phyloP scores from a whole-genome alignment of 1,139 yeast genomes.

The Debaryomycetaceae sp. region DNA sequence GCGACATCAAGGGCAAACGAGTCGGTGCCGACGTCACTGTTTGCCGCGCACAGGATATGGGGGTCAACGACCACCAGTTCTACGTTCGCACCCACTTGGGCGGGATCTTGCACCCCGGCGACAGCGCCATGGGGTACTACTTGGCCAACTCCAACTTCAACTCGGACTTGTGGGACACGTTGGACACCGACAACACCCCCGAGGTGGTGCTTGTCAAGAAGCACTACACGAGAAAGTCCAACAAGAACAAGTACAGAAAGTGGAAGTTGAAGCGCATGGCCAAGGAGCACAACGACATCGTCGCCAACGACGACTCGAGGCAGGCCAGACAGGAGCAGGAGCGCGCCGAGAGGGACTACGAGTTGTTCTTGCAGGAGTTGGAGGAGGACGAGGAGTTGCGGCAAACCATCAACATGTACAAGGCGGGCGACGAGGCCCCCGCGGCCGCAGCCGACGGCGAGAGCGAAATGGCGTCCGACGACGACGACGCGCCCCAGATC shows the following conservation, averaged over 20 bases:
- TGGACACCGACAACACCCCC: conserved; percentile 63
- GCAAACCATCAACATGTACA: conserved; percentile 84
- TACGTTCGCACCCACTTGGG: conserved; percentile 89
- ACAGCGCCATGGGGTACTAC: conserved; percentile 87
- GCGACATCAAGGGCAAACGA: conserved; percentile 72
- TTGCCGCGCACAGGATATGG: conserved; percentile 81
- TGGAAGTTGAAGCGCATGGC: conserved; percentile 99
- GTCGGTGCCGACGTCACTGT: conserved; percentile 89
- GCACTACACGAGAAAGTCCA: conserved; percentile 74
- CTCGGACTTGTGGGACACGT: conserved; percentile 74
- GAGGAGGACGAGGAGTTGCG: conserved; percentile 97
- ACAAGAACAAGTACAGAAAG: conserved; percentile 73
- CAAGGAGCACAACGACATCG: conserved; percentile 82
- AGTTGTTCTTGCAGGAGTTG: conserved; percentile 90
- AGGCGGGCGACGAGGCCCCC: conserved; percentile 41
- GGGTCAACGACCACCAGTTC: conserved; percentile 74
- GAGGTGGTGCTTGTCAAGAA: conserved; percentile 93
- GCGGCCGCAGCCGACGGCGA: conserved; percentile 40
- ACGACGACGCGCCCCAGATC: conserved; percentile 72
- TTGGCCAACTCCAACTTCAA: conserved; percentile 81
- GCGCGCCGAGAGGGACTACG: conserved; percentile 93
- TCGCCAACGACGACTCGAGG: conserved; percentile 72
- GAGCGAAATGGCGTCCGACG: conserved; percentile 46
- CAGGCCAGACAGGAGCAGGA: conserved; percentile 86
- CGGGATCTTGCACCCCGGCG: conserved; percentile 93